Base-by-base conservation (phyloP, 345 rosid genomes). In the Lepidium sativum region DNA sequence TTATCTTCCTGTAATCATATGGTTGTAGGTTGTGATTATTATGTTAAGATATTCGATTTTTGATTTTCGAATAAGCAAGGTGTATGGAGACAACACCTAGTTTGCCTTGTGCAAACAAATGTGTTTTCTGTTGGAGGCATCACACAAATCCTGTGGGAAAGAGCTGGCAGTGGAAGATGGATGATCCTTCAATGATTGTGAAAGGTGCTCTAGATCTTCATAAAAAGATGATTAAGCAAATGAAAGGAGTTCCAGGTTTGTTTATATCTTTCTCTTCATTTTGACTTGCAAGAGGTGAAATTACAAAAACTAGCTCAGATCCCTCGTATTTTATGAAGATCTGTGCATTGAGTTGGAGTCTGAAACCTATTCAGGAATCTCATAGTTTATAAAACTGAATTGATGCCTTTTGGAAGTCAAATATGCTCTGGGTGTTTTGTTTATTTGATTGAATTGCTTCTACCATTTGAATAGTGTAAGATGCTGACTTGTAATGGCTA, bases 151-250 rank as follows among this genome's bases (percentile, higher is more conserved):
- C 97, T 27, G 96, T 94, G 7, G 99, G 97, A 51, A 94, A 88
- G 85, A 94, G 84, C 79, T 94, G 99, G 99, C 87, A 86, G 72
- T 94, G 99, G 99, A 86, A 88, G 82, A 88, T 90, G 97, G 99
- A 94, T 67, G 97, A 90, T 79, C 97, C 97, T 44, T 51, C 82
- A 25, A 89, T 78, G 58, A 94, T 94, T 77, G 91, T 94, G 57
- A 67, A 86, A 69, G 65, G 96, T 60, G 99, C 99, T 50, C 74
- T 94, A 25, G 95, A 94, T 21, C 89, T 83, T 59, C 99, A 90
- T 74, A 71, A 78, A 35, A 90, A 88, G 75, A 90, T 94, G 99
- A 94, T 90, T 54, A 94, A 88, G 70, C 97, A 88, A 79, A 90
- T 86, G 96, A 94, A 85, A 86, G 97, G 97, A 72, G 97, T 94